Evolutionary conservation across 805 yeast genomes (phyloP), one percentile per base, ranked within the genome.

Genomic region (Starmerella potacharoeniae): DNA sequence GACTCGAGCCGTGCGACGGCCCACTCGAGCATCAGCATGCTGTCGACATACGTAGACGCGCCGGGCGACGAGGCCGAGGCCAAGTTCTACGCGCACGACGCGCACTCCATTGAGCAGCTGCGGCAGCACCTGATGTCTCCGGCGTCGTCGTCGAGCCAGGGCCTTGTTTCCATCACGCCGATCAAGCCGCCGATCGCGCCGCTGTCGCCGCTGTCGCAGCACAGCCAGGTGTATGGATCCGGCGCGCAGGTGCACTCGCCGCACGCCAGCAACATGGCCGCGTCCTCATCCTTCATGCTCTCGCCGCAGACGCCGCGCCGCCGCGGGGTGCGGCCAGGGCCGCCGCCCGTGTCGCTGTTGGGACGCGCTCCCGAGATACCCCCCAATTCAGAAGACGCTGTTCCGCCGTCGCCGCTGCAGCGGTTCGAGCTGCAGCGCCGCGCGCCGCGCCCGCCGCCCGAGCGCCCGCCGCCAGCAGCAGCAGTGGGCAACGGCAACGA

Each of bases 51-150:
- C 36, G 35, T 6, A 5, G 48, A 44, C 13, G 48, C 36, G 28
- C 48, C 36, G 4, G n/a, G 43, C 43, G 29, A 22, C 29, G 39
- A 9, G 16, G 29, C 13, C 22, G 43, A 40, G 29, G 43, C 43
- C 16, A 14, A 9, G 16, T 10, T 13, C 16, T 13, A 13, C 16
- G 16, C 6, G 16, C 16, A n/a, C 36, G 48, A 44, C n/a, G 48
- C 16, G 48, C 48, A 14, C 16, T 44, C 48, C 28, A 44, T 44
- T 17, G 48, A 46, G 16, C 41, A 46, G 30, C 14, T 46, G 9
- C 40, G 50, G n/a, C 41, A 46, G 41, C 41, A 46, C 41, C 50
- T 46, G 16, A 35, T 22, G 41, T 34, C 40, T 4, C 41, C 50
- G 6, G 22, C 33, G 29, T 22, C 41, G 11, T 34, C 50, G 7